Base-by-base conservation (phyloP, 305 asterid genomes). In the Ajuga reptans region DNA sequence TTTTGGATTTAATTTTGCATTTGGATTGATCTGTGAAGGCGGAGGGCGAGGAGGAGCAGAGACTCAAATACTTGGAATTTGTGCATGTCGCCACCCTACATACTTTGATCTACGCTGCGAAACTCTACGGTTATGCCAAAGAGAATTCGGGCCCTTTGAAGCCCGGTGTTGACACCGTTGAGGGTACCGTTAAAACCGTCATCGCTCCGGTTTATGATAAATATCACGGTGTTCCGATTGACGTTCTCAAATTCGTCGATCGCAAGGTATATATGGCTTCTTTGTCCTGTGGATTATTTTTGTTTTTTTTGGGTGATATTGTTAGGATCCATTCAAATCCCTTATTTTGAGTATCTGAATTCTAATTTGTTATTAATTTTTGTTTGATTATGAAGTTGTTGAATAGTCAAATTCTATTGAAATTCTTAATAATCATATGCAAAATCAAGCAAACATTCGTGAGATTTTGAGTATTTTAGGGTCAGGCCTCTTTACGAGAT, bases 61-160 rank as follows among this genome's bases (percentile, higher is more conserved):
- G 80, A 71, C 79, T 89, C 74, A 86, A 90, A 72, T 87, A 88
- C 79, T 72, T 92, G 39, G 88, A 86, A 64, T 92, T 92, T 69
- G 89, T 92, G 27, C 96, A 89, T 76, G 81, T 78, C 1, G 86
- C 86, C 17, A 71, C 81, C 1, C 55, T 92, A 3, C 91, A 85
- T 46, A 84, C 87, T 45, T 64, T 84, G 54, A 41, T 86, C 69
- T 82, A 60, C 78, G 85, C 89, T 29, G 88, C 89, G 6, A 89
- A 77, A 64, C 72, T 89, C 37, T 89, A 92, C 81, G 72, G 36
- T 53, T 87, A 78, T 73, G 96, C 98, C 8, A 92, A 88, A 86
- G 92, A 86, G 62, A 89, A 88, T 39, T 86, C 96, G 3, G 96
- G 98, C 39, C 96, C 96, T 4, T 74, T 92, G 78, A 89, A 89